These are phyloP conservation scores for Crucihimalaya himalaica DNA, from an alignment of 345 rosid species.

Conservation along the genomic window DNA sequence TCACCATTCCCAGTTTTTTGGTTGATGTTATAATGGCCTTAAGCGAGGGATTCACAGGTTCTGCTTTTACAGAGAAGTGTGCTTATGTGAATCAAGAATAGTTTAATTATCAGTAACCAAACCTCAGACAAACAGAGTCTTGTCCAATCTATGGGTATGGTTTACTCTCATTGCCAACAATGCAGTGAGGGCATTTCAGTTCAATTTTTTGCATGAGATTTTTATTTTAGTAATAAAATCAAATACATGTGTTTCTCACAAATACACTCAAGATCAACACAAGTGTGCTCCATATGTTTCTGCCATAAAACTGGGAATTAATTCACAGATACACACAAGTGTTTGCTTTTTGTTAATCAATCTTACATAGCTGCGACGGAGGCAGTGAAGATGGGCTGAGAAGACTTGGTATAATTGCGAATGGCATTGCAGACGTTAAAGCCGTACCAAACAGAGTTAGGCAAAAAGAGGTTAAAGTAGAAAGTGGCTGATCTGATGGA, in stretches of 20 bases:
- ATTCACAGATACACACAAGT: neutral
- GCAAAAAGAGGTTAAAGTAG: constrained; percentile 54
- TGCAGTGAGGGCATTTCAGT: no score
- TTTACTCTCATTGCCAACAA: neutral
- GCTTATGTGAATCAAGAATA: neutral
- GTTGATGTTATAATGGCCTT: neutral
- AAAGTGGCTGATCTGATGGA: constrained; percentile 48
- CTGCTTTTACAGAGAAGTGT: neutral
- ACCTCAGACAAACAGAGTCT: neutral
- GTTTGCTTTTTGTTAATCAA: neutral
- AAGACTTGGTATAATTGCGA: constrained; percentile 13
- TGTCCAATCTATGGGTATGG: neutral
- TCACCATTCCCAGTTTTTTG: neutral
- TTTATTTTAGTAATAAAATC: constrained; percentile 1
- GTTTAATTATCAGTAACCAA: neutral
- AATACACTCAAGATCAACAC: constrained; percentile 19
- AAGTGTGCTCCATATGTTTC: neutral
- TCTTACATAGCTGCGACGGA: constrained; percentile 36
- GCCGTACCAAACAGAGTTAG: constrained; percentile 63
- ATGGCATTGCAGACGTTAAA: constrained; percentile 46
- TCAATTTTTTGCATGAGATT: neutral
- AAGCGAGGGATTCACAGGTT: neutral
- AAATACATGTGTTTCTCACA: constrained; percentile 18
- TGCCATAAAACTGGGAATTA: neutral
- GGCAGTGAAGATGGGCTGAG: constrained; percentile 18